Percentiles rank a stretch among this genome's conserved stretches.
Evolutionary conservation across 805 yeast species (phyloP).

Genomic region (Jamesozyma jinghongensis): DNA sequence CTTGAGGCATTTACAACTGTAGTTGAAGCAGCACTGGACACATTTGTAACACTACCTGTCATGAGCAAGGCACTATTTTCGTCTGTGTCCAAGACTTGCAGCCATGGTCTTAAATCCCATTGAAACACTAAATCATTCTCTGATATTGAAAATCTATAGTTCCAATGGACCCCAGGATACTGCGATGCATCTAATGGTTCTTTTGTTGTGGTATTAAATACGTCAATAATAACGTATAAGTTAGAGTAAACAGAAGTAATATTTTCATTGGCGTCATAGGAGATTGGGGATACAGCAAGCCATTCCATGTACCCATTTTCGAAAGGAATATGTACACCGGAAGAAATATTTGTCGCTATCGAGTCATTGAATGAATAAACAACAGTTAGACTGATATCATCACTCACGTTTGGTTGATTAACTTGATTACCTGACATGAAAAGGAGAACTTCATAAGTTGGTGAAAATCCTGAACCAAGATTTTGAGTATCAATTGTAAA

Average conservation of each 20-base stretch:
- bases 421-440: slow-evolving; percentile 32
- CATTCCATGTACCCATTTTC: slow-evolving; percentile 25
- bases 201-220: slow-evolving; percentile 18
- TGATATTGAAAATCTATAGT: slow-evolving; percentile 58
- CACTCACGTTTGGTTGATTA: slow-evolving; percentile 16
- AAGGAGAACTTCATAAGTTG: slow-evolving; percentile 20
- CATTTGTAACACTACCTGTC: slow-evolving; percentile 39
- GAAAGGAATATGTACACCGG: slow-evolving; percentile 12
- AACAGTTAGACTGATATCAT: slow-evolving; percentile 15
- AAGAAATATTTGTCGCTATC: slow-evolving; percentile 10
- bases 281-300: slow-evolving; percentile 22
- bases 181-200: slow-evolving; percentile 6
- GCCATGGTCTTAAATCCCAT: slow-evolving; percentile 55
- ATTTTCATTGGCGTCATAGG: slow-evolving; percentile 7
- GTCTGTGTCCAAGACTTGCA: slow-evolving; percentile 59
- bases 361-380: slow-evolving; percentile 24
- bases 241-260: slow-evolving; percentile 16
- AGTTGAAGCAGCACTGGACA: slow-evolving; percentile 22
- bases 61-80: slow-evolving; percentile 55
- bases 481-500: slow-evolving; percentile 13
- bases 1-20: slow-evolving; percentile 13
- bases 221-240: slow-evolving; percentile 21
- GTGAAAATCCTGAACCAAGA: slow-evolving; percentile 3
- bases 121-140: slow-evolving; percentile 55
- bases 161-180: slow-evolving; percentile 35